These are phyloP conservation scores for Pythium dissimile DNA, from an alignment of 352 stramenopile genomes.

Conservation along the genomic window DNA sequence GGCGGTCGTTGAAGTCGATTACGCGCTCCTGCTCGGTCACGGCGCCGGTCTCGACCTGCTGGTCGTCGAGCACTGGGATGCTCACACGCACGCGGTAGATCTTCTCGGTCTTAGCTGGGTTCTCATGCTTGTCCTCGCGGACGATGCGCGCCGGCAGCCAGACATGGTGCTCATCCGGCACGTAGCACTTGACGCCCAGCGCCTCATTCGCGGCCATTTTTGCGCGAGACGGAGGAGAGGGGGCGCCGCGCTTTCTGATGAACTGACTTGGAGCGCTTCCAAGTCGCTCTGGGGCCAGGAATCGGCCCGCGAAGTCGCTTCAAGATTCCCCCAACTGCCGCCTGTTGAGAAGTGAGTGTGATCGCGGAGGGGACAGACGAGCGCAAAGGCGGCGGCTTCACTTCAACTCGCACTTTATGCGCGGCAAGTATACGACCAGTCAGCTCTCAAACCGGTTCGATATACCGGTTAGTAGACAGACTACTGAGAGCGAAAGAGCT, in stretches of 20 bases:
- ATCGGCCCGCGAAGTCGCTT: neutral
- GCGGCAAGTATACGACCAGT: conserved; percentile 13
- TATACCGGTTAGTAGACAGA: conserved; percentile 1
- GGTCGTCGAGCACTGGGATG: conserved; percentile 26
- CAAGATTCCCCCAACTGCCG: neutral
- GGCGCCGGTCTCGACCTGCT: conserved; percentile 15
- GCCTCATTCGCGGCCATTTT: conserved; percentile 18
- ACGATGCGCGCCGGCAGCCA: conserved; percentile 78
- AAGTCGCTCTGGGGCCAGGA: no score
- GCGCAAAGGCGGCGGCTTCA: conserved; percentile 12
- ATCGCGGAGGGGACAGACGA: conserved; percentile 6
- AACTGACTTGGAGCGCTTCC: no score
- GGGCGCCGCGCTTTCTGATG: no score
- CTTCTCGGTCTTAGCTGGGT: conserved; percentile 45
- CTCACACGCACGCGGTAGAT: conserved; percentile 55
- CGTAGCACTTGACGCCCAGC: conserved; percentile 72
- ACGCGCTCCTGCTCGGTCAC: conserved; percentile 48
- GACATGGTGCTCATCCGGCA: conserved; percentile 70
- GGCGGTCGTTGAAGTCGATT: conserved; percentile 73
- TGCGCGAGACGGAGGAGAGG: no score
- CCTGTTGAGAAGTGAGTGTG: neutral
- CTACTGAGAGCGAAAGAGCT: neutral
- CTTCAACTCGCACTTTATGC: conserved; percentile 22
- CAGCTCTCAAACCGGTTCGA: neutral
- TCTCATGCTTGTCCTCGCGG: conserved; percentile 46